Conservation (phyloP, 345 rosid genomes). For the Bruguiera sexangula region DNA sequence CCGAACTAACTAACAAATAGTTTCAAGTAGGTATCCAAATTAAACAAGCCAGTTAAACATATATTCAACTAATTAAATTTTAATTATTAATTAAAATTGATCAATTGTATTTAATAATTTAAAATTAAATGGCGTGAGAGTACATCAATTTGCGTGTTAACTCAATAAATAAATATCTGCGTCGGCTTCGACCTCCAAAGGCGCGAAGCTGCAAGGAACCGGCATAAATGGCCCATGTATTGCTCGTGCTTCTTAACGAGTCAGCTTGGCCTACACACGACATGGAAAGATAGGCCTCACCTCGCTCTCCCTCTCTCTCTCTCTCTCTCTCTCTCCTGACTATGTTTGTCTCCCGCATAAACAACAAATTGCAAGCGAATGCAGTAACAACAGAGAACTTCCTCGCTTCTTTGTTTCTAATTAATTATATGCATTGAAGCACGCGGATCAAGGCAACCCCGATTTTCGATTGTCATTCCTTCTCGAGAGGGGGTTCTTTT, state of each 20-base stretch:
- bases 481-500: no score
- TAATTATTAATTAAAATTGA: no score
- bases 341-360: not conserved
- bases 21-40: no score
- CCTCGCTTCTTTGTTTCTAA: no score
- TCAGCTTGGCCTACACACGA: not conserved
- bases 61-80: no score
- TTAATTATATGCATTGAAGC: not conserved
- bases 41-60: no score
- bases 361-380: not conserved
- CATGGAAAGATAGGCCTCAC: not conserved
- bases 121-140: not conserved
- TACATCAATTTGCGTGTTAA: not conserved
- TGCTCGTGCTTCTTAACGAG: slow-evolving; percentile 46
- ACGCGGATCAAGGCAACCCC: no score
- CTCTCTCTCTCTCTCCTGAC: not conserved
- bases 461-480: no score
- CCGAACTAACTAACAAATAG: no score
- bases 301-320: not conserved
- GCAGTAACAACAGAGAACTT: not conserved
- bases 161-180: not conserved
- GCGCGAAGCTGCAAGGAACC: slow-evolving; percentile 17
- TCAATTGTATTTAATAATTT: not conserved
- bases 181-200: not conserved
- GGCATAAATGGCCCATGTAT: slow-evolving; percentile 29